These are phyloP conservation scores for Starmerella ratchasimensis DNA, from an alignment of 805 yeast genomes.

Conservation along the genomic window DNA sequence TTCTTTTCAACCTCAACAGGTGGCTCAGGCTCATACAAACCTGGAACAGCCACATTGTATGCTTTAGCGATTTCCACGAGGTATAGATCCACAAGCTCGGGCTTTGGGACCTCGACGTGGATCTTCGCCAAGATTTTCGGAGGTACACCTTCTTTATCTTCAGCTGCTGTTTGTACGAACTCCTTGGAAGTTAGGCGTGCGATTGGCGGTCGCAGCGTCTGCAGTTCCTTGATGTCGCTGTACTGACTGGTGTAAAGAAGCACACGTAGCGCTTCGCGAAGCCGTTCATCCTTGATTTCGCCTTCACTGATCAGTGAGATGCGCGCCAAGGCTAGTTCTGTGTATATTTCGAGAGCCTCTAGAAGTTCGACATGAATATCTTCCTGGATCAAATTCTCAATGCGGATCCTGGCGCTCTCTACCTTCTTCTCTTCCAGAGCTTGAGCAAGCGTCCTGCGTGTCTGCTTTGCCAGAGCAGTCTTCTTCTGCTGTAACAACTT, in stretches of 20 bases:
- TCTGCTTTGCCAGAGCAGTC: slow-evolving; percentile 60
- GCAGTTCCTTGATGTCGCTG: slow-evolving; percentile 63
- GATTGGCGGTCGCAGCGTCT: slow-evolving; percentile 46
- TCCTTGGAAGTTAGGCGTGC: slow-evolving; percentile 54
- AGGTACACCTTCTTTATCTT: slow-evolving; percentile 45
- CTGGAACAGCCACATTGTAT: slow-evolving; percentile 61
- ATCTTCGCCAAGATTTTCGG: slow-evolving; percentile 53
- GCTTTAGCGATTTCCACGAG: slow-evolving; percentile 69
- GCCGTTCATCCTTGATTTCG: slow-evolving; percentile 20
- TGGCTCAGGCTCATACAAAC: slow-evolving; percentile 23
- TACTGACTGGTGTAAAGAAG: slow-evolving; percentile 56
- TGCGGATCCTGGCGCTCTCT: slow-evolving; percentile 68
- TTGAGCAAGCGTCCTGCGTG: slow-evolving; percentile 56
- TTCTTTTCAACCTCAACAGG: slow-evolving; percentile 1
- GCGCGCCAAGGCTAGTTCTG: slow-evolving; percentile 69
- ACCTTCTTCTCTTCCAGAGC: slow-evolving; percentile 57
- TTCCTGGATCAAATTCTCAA: slow-evolving; percentile 70
- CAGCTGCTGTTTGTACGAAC: slow-evolving; percentile 42
- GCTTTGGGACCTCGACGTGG: slow-evolving; percentile 51
- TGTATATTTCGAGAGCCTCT: slow-evolving; percentile 66
- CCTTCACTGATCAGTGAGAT: slow-evolving; percentile 39
- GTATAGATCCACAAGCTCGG: slow-evolving; percentile 52
- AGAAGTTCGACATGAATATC: slow-evolving; percentile 67
- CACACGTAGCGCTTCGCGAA: slow-evolving; percentile 61
- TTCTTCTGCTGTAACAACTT: slow-evolving; percentile 63